Evolutionary conservation across 1,284 basidiomycete genomes (phyloP).

Genomic region (Cutaneotrichosporon sp.): DNA sequence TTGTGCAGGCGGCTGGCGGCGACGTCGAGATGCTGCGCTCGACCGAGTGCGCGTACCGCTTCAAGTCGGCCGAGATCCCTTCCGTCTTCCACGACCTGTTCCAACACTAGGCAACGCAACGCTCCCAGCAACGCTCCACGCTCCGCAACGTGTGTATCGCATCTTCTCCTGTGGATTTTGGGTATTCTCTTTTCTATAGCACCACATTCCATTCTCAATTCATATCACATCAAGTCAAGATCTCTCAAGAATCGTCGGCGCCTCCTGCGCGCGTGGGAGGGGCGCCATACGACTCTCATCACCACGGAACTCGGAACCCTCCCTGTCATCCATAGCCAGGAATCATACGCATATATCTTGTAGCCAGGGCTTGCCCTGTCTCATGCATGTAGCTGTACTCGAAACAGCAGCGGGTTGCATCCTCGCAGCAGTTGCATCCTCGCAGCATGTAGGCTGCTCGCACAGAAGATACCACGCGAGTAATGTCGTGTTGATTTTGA

Average conservation of each 20-base stretch:
- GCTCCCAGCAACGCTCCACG: neutral
- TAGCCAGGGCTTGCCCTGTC: constrained; percentile 12
- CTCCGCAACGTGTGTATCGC: constrained; percentile 4
- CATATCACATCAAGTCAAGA: neutral
- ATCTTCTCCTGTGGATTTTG: constrained; percentile 12
- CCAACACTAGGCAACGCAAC: constrained; percentile 31
- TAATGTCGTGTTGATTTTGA: constrained; percentile 7
- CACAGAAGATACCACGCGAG: too few species aligned
- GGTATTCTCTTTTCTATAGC: constrained; percentile 2
- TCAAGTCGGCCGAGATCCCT: constrained; percentile 54
- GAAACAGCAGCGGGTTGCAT: too few species aligned
- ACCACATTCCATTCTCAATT: neutral
- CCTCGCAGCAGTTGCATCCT: neutral
- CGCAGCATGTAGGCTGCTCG: too few species aligned
- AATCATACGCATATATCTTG: constrained; percentile 24
- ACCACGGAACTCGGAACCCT: neutral
- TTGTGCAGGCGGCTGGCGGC: constrained; percentile 93
- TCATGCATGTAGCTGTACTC: constrained; percentile 28
- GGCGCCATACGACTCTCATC: too few species aligned
- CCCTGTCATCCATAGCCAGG: constrained; percentile 8
- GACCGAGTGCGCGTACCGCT: constrained; percentile 97
- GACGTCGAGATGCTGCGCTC: constrained; percentile 97
- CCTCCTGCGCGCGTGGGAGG: neutral
- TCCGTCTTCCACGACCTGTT: constrained; percentile 51
- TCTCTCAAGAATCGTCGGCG: neutral